A percentile compares a stretch with the other conserved stretches of the same genome.
phyloP scores from a whole-genome alignment of 805 yeast genomes.

The Candida glaebosa region DNA sequence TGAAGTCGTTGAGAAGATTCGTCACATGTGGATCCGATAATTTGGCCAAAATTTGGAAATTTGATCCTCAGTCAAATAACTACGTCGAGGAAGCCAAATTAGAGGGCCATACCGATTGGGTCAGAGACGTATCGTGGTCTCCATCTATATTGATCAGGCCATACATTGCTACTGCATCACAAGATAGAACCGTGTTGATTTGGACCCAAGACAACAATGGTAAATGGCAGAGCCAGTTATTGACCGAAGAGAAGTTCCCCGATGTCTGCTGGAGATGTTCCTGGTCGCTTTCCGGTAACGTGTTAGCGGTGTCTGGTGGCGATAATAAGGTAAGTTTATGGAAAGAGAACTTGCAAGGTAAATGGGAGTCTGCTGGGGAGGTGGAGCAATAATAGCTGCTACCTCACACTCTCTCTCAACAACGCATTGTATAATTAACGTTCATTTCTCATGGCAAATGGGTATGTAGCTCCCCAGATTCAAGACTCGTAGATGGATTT shows the following conservation, averaged over 20 bases:
- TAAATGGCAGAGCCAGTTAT: slow-evolving; percentile 76
- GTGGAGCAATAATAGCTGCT: slow-evolving; percentile 61
- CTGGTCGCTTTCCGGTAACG: slow-evolving; percentile 95
- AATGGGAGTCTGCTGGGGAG: slow-evolving; percentile 97
- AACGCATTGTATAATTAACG: neutral
- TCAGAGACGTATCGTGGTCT: slow-evolving; percentile 97
- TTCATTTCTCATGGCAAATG: slow-evolving; percentile 1
- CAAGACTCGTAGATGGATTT: too few species aligned
- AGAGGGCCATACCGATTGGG: slow-evolving; percentile 97
- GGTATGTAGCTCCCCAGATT: neutral
- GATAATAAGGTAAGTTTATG: slow-evolving; percentile 94
- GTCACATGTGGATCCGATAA: slow-evolving; percentile 96
- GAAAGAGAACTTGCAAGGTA: slow-evolving; percentile 91
- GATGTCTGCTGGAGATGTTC: slow-evolving; percentile 98
- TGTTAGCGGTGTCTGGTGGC: slow-evolving; percentile 93
- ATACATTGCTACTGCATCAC: slow-evolving; percentile 94
- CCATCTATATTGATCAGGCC: slow-evolving; percentile 84
- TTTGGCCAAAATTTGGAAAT: slow-evolving; percentile 86
- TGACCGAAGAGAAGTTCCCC: slow-evolving; percentile 81
- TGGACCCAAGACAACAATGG: slow-evolving; percentile 81
- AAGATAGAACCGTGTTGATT: slow-evolving; percentile 89
- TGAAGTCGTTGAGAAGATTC: slow-evolving; percentile 60
- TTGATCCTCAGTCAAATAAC: slow-evolving; percentile 49
- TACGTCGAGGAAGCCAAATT: slow-evolving; percentile 73
- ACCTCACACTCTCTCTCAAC: neutral